Percentiles rank a stretch among this genome's conserved stretches.
Conservation (phyloP, 129 eudicot genomes). For the Chrysanthemum lavandulifolium region DNA sequence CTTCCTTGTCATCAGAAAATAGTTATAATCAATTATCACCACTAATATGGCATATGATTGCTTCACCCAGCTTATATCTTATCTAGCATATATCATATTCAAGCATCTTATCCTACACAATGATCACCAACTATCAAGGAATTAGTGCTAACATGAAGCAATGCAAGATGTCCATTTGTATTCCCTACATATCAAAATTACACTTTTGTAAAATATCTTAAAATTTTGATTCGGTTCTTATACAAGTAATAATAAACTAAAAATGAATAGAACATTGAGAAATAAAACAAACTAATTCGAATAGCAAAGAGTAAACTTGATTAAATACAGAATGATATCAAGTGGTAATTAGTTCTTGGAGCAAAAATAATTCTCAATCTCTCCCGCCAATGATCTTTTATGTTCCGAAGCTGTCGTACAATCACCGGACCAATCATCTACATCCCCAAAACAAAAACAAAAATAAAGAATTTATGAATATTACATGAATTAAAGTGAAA, state of each 20-base stretch:
- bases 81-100: slow-evolving; percentile 10
- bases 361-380: slow-evolving; percentile 63
- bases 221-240: background rate
- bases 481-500: background rate
- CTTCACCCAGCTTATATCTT: background rate
- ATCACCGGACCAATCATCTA: slow-evolving; percentile 81
- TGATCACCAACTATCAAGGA: slow-evolving; percentile 93
- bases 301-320: background rate
- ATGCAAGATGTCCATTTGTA: slow-evolving; percentile 92
- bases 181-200: slow-evolving; percentile 56
- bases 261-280: background rate
- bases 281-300: background rate
- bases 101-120: slow-evolving; percentile 80
- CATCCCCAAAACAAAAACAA: slow-evolving; percentile 7
- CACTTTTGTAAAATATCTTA: background rate
- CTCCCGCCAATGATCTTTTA: slow-evolving; percentile 84
- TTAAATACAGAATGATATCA: slow-evolving; percentile 5
- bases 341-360: slow-evolving; percentile 50
- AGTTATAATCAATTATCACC: background rate
- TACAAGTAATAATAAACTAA: background rate
- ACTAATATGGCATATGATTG: slow-evolving; percentile 4
- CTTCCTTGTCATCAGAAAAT: slow-evolving; percentile 82
- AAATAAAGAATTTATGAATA: background rate
- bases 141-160: slow-evolving; percentile 80
- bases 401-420: slow-evolving; percentile 58